These are phyloP conservation scores for Paramyrothecium roridum DNA, from an alignment of 2,329 filamentous ascomycete species.

Conservation along the genomic window DNA sequence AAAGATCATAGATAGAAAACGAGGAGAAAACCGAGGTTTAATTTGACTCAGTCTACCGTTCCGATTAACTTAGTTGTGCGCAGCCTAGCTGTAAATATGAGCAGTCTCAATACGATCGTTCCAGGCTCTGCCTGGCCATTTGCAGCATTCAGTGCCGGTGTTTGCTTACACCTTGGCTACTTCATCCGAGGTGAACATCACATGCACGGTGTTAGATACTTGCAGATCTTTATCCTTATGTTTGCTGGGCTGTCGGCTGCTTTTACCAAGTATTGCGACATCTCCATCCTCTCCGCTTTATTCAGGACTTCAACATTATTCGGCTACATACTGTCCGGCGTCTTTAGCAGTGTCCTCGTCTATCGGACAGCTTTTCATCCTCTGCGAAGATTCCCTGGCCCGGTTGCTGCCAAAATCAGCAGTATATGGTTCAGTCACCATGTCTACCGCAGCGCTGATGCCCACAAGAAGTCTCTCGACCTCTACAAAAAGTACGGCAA, in stretches of 20 bases:
- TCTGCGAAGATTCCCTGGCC: conserved; percentile 8
- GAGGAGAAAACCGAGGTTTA: too few species aligned
- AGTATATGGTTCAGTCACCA: conserved; percentile 1
- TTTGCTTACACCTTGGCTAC: background rate
- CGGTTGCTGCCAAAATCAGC: conserved; percentile 8
- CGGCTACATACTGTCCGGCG: background rate
- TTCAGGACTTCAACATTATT: background rate
- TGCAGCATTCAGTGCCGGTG: background rate
- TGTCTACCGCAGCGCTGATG: conserved; percentile 1
- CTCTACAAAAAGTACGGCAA: conserved; percentile 11
- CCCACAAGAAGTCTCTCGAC: conserved; percentile 8
- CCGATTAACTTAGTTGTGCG: too few species aligned
- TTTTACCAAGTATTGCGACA: background rate
- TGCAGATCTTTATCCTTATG: background rate
- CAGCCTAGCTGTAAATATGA: background rate
- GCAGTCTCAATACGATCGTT: background rate
- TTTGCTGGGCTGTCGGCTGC: background rate
- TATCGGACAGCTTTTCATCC: conserved; percentile 12
- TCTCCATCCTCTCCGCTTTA: background rate
- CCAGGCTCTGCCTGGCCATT: background rate
- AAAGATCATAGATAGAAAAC: too few species aligned
- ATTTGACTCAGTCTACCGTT: too few species aligned
- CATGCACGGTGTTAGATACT: conserved; percentile 1
- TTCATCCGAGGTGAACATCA: background rate
- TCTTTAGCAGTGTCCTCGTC: conserved; percentile 2